phyloP scores from a whole-genome alignment of 2,329 filamentous ascomycete genomes.

The Talaromyces marneffei region DNA sequence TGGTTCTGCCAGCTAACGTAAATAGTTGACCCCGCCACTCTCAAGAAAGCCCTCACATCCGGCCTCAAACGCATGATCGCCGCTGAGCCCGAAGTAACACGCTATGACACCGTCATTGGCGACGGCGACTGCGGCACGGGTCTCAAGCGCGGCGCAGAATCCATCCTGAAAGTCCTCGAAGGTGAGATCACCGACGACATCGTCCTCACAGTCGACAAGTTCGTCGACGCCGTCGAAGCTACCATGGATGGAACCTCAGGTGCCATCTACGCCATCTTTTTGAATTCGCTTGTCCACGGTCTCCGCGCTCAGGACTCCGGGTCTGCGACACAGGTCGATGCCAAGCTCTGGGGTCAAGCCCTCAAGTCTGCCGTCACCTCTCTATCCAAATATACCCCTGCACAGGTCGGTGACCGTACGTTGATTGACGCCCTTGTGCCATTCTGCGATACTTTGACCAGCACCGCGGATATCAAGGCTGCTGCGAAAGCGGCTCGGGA shows the following conservation, averaged over 20 bases:
- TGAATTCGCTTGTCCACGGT: constrained; percentile 75
- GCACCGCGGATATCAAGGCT: constrained; percentile 60
- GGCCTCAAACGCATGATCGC: constrained; percentile 56
- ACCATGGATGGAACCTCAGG: constrained; percentile 71
- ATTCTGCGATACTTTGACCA: constrained; percentile 67
- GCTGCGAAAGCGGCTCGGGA: constrained; percentile 70
- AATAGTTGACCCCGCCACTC: constrained; percentile 45
- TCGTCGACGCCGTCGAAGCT: constrained; percentile 60
- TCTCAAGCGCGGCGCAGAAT: constrained; percentile 78
- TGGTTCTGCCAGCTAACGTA: constrained; percentile 15
- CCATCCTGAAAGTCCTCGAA: constrained; percentile 42
- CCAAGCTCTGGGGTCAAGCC: constrained; percentile 58
- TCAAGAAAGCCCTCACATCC: constrained; percentile 49
- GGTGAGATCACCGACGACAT: constrained; percentile 47
- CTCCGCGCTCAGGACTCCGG: constrained; percentile 49
- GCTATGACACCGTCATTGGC: constrained; percentile 73
- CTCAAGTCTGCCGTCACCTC: constrained; percentile 65
- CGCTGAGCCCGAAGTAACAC: constrained; percentile 61
- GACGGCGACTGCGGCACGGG: constrained; percentile 88
- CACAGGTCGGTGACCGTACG: constrained; percentile 81
- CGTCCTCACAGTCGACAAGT: constrained; percentile 54
- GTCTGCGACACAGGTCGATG: constrained; percentile 40
- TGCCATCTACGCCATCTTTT: constrained; percentile 80
- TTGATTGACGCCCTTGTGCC: constrained; percentile 84
- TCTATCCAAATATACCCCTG: constrained; percentile 79